Evolutionary conservation across 495 filamentous ascomycete genomes (phyloP), one percentile per base, ranked within the genome.

Genomic region (Corynascus novoguineensis): DNA sequence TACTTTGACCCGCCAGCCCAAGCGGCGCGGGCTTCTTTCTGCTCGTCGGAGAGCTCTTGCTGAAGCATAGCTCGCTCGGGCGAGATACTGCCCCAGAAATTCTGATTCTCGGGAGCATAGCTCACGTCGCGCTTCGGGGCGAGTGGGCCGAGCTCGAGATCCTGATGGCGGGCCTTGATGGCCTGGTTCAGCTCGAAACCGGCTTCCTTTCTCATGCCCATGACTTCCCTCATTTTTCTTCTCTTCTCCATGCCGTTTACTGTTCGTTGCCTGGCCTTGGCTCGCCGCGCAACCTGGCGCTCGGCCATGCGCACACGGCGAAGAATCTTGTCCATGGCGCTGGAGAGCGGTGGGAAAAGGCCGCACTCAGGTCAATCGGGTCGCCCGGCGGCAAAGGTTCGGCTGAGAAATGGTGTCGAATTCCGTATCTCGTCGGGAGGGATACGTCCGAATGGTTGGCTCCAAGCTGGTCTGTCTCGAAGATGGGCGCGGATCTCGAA

Each of bases 131-230:
- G 78, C 59, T 82, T 80, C 0, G 90, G 90, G 1, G 88, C 87
- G 42, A 96, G 65, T 3, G 85, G 79, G 2, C 91, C 90, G 55
- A 90, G 68, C 53, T 85, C 69, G 78, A 84, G 92, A 66, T 95
- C 89, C 66, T 93, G 86, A 34, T 61, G 63, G 12, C 75, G 66
- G 46, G 65, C 61, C 54, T 68, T 53, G 51, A 72, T 67, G 45
- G 73, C 73, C 0, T 22, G 21, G 7, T 28, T 2, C 5, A 76
- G 32, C 17, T 73, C 68, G 0, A 32, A 1, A 0, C 47, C 38
- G 5, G 63, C 67, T 34, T 52, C 24, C 1, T 0, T 2, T 1
- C 37, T 32, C 38, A 57, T 15, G 11, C 11, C 49, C 27, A 17
- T 53, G 12, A n/a, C 65, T 15, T 25, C 60, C 45, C 68, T 60